phyloP scores from a whole-genome alignment of 2,329 filamentous ascomycete genomes.

The Trematosphaeria pertusa region DNA sequence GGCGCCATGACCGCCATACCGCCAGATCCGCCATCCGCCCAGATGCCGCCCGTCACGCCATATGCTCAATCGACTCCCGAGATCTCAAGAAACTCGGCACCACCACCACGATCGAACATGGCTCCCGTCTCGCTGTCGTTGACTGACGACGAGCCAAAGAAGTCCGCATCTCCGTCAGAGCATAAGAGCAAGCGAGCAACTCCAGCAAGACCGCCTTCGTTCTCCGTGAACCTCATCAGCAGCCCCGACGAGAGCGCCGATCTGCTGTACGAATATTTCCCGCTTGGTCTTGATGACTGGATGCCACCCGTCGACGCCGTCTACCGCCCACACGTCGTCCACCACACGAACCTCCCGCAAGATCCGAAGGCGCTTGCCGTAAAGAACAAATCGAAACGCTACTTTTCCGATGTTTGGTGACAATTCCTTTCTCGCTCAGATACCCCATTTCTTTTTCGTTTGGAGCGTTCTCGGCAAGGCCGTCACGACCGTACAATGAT shows the following conservation, averaged over 20 bases:
- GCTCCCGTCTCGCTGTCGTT: constrained; percentile 63
- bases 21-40: constrained; percentile 45
- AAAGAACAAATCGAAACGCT: constrained; percentile 55
- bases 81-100: constrained; percentile 50
- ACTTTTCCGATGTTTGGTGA: constrained; percentile 54
- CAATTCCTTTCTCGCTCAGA: constrained; percentile 12
- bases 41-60: constrained; percentile 43
- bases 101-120: constrained; percentile 50
- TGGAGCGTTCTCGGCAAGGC: constrained; percentile 2
- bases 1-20: constrained; percentile 53
- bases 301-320: constrained; percentile 90
- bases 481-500: constrained; percentile 1
- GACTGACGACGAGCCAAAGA: constrained; percentile 61
- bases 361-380: constrained; percentile 55
- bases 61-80: constrained; percentile 64
- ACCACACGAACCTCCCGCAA: constrained; percentile 71
- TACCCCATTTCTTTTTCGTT: constrained; percentile 14
- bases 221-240: constrained; percentile 59
- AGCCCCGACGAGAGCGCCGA: constrained; percentile 80
- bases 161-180: constrained; percentile 45
- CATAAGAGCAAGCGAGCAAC: constrained; percentile 43
- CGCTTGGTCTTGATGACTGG: constrained; percentile 89
- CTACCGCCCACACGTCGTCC: constrained; percentile 90
- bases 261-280: constrained; percentile 93
- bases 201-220: constrained; percentile 53